Base-by-base conservation (phyloP, 2,329 filamentous ascomycete genomes). In the Pseudogymnoascus pannorum region DNA sequence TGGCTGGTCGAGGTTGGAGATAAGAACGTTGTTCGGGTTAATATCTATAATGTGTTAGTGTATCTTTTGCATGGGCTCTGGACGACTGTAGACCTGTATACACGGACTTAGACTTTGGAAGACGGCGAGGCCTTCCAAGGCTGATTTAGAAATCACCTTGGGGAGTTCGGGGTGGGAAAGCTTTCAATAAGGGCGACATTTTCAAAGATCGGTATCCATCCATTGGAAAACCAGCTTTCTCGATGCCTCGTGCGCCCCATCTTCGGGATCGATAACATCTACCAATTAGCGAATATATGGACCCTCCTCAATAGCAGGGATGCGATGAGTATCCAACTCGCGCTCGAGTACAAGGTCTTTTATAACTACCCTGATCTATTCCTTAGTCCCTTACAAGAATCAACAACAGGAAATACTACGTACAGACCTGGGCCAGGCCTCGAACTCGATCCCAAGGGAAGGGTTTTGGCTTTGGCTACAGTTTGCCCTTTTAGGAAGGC, bases 11-110 rank as follows among this genome's bases (percentile, higher is more conserved):
- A 66, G 60, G 40, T 64, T 26, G 36, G 67, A 67, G 8, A 69
- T 11, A 26, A 65, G 65, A 14, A 67, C 59, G 40, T 68, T 68
- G 44, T 68, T 67, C 5, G 64, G 62, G 33, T 63, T 68, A 9
- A 68, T 60, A 62, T 68, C 66, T 68, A 12, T 20, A 4, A 2
- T 7, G 12, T 2, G 9, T 42, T 42, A 42, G 2, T 20, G 38
- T 9, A 9, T 1, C 9, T 20, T 42, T 5, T 11, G 12, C 18
- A 4, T 12, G 3, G 36, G 8, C 35, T 20, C 4, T 1, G 18
- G 8, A 12, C 20, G 6, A 20, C 18, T 12, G 2, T 11, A 42
- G 38, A 42, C 38, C 38, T 42, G 38, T 42, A 12, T 18, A 22
- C 8, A 59, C 42, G 63, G 36, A 48, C 38, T 48, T 4, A 38